Percentiles rank a stretch among this genome's conserved stretches.
Conservation (phyloP, 1,284 basidiomycete species). For the Coniferiporia sulphurascens region DNA sequence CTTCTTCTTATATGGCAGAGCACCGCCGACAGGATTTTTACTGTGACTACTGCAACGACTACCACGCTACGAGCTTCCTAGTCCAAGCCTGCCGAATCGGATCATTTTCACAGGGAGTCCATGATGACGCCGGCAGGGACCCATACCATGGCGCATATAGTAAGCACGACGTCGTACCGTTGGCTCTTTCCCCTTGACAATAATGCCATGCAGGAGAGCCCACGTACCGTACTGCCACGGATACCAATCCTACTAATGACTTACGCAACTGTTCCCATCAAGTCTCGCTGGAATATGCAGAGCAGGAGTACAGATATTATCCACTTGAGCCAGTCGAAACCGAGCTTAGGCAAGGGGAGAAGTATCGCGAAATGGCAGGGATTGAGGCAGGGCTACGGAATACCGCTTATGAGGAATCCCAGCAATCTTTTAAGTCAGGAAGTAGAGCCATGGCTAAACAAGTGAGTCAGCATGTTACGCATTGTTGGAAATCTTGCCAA, state of each 20-base stretch:
- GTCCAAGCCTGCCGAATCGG: neutral
- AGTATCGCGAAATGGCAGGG: neutral
- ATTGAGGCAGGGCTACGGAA: neutral
- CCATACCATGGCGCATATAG: neutral
- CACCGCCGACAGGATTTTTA: too few species aligned
- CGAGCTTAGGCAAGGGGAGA: neutral
- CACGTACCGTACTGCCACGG: neutral
- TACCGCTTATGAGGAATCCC: neutral
- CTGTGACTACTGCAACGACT: too few species aligned
- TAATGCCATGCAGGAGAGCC: neutral
- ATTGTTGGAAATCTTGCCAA: neutral
- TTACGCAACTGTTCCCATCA: neutral
- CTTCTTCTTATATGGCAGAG: too few species aligned
- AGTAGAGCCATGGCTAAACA: neutral
- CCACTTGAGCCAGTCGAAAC: neutral
- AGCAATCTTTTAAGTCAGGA: neutral
- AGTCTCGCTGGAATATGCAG: neutral
- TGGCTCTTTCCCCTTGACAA: neutral
- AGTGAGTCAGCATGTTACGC: neutral
- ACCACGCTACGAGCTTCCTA: too few species aligned
- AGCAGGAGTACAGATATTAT: neutral
- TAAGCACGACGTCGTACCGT: neutral
- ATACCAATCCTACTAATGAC: neutral
- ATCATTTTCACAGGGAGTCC: neutral
- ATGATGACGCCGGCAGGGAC: neutral